Conservation (phyloP, 2,329 filamentous ascomycete genomes). For the Parascedosporium putredinis region DNA sequence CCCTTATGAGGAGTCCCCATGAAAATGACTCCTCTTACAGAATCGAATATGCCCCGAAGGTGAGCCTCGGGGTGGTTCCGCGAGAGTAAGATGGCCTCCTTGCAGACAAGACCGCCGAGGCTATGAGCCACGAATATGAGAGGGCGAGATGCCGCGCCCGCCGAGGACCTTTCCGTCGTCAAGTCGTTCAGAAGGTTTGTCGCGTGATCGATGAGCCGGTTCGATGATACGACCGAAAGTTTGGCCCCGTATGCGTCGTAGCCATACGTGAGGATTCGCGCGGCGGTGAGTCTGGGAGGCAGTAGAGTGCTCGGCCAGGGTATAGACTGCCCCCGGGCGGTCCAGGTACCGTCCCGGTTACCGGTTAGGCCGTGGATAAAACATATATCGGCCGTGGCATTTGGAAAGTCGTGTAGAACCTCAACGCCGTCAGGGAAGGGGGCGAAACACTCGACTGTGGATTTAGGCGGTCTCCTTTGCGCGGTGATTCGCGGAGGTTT, state of each 20-base stretch:
- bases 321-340: slow-evolving; percentile 14
- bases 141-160: slow-evolving; percentile 15
- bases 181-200: slow-evolving; percentile 20
- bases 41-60: slow-evolving; percentile 18
- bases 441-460: too few relatives aligned
- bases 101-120: slow-evolving; percentile 27
- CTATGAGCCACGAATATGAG: slow-evolving; percentile 28
- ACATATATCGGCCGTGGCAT: slow-evolving; percentile 9
- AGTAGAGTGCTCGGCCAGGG: slow-evolving; percentile 26
- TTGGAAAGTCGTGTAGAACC: slow-evolving; percentile 12
- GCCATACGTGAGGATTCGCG: slow-evolving; percentile 28
- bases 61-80: slow-evolving; percentile 19
- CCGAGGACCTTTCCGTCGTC: slow-evolving; percentile 13
- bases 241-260: slow-evolving; percentile 23
- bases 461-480: too few relatives aligned
- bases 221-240: slow-evolving; percentile 12
- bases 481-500: too few relatives aligned
- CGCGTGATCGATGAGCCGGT: slow-evolving; percentile 20
- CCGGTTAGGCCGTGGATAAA: background rate
- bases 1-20: slow-evolving; percentile 28
- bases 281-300: slow-evolving; percentile 17
- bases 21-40: slow-evolving; percentile 20
- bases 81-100: slow-evolving; percentile 24
- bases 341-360: slow-evolving; percentile 22
- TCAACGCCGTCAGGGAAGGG: slow-evolving; percentile 12